A percentile compares a stretch with the other conserved stretches of the same genome.
These are phyloP conservation scores for Psilocybe sp. DNA, from an alignment of 768 basidiomycete genomes.

Conservation along the genomic window DNA sequence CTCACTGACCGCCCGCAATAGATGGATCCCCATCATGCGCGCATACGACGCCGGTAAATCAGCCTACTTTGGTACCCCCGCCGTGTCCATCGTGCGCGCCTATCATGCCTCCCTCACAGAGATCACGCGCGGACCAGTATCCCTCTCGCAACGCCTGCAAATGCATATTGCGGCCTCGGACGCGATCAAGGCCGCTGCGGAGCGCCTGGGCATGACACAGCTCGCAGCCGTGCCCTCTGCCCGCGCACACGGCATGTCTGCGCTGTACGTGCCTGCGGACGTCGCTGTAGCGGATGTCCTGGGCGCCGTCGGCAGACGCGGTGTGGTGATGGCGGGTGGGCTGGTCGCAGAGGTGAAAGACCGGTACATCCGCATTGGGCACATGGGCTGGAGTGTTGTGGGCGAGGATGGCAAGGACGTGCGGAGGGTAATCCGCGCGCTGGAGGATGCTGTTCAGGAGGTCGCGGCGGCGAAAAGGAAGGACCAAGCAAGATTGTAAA, in stretches of 20 bases:
- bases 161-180: slow-evolving; percentile 64
- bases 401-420: slow-evolving; percentile 66
- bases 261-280: slow-evolving; percentile 65
- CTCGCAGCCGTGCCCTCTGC: slow-evolving; percentile 53
- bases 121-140: slow-evolving; percentile 55
- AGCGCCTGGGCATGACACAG: slow-evolving; percentile 62
- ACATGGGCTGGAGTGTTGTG: slow-evolving; percentile 82
- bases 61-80: slow-evolving; percentile 87
- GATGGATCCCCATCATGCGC: slow-evolving; percentile 86
- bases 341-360: slow-evolving; percentile 79
- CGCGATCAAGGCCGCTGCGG: slow-evolving; percentile 60
- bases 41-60: slow-evolving; percentile 73
- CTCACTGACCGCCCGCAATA: slow-evolving; percentile 16
- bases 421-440: slow-evolving; percentile 54
- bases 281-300: slow-evolving; percentile 65
- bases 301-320: slow-evolving; percentile 59
- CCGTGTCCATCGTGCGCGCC: slow-evolving; percentile 84
- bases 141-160: slow-evolving; percentile 68
- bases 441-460: slow-evolving; percentile 29
- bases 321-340: slow-evolving; percentile 79
- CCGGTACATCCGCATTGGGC: slow-evolving; percentile 72
- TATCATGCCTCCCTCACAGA: slow-evolving; percentile 71
- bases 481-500: neutral
- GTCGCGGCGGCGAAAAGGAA: neutral
- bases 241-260: slow-evolving; percentile 88